Evolutionary conservation across 495 filamentous ascomycete species (phyloP), one percentile per base, ranked within the genome.

Genomic region (Hypomontagnella submonticulosa): DNA sequence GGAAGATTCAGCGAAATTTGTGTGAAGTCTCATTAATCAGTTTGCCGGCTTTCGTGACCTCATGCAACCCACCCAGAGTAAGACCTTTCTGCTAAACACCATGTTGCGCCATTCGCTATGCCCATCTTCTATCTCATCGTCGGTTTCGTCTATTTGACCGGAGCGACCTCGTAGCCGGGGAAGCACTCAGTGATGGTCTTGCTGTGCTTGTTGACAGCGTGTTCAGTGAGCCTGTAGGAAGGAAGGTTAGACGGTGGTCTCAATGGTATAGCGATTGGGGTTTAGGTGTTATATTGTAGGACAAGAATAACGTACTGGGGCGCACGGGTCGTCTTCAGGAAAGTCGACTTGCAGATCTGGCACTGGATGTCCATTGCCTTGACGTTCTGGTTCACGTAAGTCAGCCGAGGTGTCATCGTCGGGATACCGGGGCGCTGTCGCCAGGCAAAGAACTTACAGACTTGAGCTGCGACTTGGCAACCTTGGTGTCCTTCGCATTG

Each of bases 361-460:
- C 84, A 86, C 61, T 85, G 81, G 75, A 86, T 84, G 66, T 79
- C 79, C 80, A 78, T 84, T 37, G 84, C 83, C 63, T 80, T 71
- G 48, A 69, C 71, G 62, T 86, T 86, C 81, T 83, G 30, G 9
- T 36, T 16, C 57, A 46, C 52, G 51, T 61, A 51, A 57, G 51
- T 61, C 44, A 67, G 34, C 30, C 16, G 15, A 61, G 33, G 9
- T 10, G 5, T 49, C 41, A 10, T 42, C 48, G 23, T 38, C 7
- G 19, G 23, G 18, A 27, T 27, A 27, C 23, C 23, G 23, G 23
- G 19, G 20, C 32, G 41, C 11, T 15, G 42, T 42, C 8, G 42
- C 37, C 32, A 42, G 16, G 42, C 15, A 19, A 43, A 33, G 27
- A 27, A 76, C 81, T 44, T 77, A 83, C 81, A 23, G 76, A 67